Evolutionary conservation across 2,329 filamentous ascomycete species (phyloP).

Genomic region (Myriosclerotinia curreyana): DNA sequence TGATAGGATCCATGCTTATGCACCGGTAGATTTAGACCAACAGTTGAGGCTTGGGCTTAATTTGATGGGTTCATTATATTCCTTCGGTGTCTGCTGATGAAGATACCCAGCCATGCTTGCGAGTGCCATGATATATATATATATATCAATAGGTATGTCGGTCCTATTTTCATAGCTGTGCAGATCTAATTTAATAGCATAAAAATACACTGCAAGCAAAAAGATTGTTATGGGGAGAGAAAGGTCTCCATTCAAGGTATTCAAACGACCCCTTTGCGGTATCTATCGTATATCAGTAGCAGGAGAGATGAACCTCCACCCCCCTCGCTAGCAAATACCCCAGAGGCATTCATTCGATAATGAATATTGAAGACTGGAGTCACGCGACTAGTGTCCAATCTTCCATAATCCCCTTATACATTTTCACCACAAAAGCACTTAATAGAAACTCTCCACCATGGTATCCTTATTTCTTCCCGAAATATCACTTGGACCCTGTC

Average conservation of each 20-base stretch:
- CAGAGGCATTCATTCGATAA: neutral
- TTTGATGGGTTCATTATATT: no score
- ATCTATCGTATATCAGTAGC: constrained; percentile 2
- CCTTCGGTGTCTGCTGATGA: neutral
- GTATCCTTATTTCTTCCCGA: constrained; percentile 90
- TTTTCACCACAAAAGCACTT: constrained; percentile 39
- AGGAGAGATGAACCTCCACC: neutral
- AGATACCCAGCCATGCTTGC: neutral
- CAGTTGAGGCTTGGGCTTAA: neutral
- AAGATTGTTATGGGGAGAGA: neutral
- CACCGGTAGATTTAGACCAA: neutral
- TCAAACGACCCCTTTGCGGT: constrained; percentile 3
- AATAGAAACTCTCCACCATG: constrained; percentile 99
- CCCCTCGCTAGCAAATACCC: neutral
- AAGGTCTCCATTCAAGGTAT: constrained; percentile 8
- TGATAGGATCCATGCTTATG: neutral
- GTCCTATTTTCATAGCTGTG: neutral
- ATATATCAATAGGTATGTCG: no score
- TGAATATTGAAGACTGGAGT: neutral
- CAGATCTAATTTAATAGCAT: neutral
- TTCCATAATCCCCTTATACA: neutral
- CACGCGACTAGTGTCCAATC: neutral
- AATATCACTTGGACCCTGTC: constrained; percentile 72
- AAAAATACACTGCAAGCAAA: neutral
- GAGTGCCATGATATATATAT: no score